Base-by-base conservation (phyloP, 2,329 filamentous ascomycete genomes). In the Colletotrichum scovillei region DNA sequence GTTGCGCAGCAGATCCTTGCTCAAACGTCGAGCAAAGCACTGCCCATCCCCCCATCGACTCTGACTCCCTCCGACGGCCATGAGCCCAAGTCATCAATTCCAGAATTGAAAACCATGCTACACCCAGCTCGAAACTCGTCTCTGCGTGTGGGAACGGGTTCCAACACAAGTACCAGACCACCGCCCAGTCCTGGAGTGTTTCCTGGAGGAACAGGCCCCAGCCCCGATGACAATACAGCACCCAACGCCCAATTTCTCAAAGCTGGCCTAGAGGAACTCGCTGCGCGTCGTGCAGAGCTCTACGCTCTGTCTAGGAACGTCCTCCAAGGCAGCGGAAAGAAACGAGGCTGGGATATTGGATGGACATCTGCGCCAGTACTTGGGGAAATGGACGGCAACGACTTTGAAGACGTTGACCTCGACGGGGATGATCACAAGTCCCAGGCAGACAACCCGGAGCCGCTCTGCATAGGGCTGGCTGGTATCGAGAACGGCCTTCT, bases 271-370 rank as follows among this genome's bases (percentile, higher is more conserved):
- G 93, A 97, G 79, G 93, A 97, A 67, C 86, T 98, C 28, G 94
- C 95, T 46, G 94, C 94, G 57, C 91, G 92, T 73, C 89, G 96
- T 78, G 96, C 94, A 6, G 95, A 98, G 78, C 87, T 98, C 2
- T 93, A 95, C 74, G 86, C 94, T 69, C 84, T 98, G 53, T 95
- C 95, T 9, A 89, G 96, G 68, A 94, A 94, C 75, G 89, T 97
- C 5, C 86, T 98, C 0, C 92, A 96, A 77, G 89, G 92, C 62
- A 84, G 95, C 59, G 95, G 94, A 2, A 91, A 90, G 78, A 89
- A 90, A 72, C 86, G 90, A 26, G 91, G 90, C 4, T 98, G 95
- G 95, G 89, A 86, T 64, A 90, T 94, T 75, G 94, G 93, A 0
- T 97, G 94, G 95, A 86, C 87, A 32, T 86, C 89, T 68, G 88